Percentiles rank a stretch among this genome's conserved stretches.
These are phyloP conservation scores for Fraxinus quadrangulata DNA, from an alignment of 257 asterid genomes.

Conservation along the genomic window DNA sequence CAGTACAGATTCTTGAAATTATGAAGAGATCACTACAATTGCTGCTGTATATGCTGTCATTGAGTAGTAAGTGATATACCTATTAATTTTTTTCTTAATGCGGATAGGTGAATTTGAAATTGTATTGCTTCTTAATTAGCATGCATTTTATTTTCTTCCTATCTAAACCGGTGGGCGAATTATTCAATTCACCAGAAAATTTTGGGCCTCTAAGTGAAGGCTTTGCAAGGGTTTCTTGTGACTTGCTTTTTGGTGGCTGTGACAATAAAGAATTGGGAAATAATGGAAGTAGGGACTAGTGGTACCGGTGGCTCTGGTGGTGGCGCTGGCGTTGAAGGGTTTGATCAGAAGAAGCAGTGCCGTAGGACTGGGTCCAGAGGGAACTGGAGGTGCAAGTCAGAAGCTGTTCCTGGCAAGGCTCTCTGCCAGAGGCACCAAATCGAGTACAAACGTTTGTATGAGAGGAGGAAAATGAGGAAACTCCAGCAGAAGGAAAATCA, in stretches of 20 bases:
- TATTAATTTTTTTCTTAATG: not conserved
- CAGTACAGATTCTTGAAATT: not conserved
- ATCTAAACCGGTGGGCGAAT: conserved; percentile 9
- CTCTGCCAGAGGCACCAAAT: conserved; percentile 34
- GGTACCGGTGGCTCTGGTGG: conserved; percentile 2
- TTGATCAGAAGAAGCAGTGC: conserved; percentile 22
- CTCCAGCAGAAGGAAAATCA: not conserved
- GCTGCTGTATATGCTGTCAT: conserved; percentile 2
- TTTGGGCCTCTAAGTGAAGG: not conserved
- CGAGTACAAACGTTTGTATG: not conserved
- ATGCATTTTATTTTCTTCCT: conserved; percentile 30
- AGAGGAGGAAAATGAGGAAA: not conserved
- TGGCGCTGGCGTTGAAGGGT: conserved; percentile 13
- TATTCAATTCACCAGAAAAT: not conserved
- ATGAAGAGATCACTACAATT: not conserved
- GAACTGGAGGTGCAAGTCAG: conserved; percentile 34
- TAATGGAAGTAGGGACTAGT: conserved; percentile 28
- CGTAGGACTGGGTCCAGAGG: conserved; percentile 27
- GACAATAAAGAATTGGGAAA: not conserved
- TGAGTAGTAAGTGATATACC: not conserved
- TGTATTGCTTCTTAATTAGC: not conserved
- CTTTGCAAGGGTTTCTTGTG: not conserved
- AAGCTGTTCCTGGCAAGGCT: conserved; percentile 34
- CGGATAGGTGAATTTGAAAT: not conserved
- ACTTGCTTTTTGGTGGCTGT: conserved; percentile 2